Evolutionary conservation across 1,284 basidiomycete species (phyloP).

Genomic region (Pseudozyma pruni): DNA sequence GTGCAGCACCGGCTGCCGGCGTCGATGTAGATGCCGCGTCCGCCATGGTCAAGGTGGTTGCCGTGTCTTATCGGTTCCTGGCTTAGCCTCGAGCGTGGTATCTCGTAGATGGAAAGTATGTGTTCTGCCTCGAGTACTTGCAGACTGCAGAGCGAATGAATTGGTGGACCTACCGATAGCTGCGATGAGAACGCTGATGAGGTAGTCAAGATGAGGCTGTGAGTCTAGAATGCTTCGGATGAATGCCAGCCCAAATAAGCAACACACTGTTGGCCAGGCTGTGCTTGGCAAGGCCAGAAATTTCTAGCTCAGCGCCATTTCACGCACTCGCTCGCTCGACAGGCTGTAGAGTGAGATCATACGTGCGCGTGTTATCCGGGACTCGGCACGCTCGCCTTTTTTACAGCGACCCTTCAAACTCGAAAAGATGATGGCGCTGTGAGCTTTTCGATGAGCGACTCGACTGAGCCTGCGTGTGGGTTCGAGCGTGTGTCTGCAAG

Average conservation of each 20-base stretch:
- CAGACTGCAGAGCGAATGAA: too few relatives aligned
- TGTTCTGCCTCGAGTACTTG: too few relatives aligned
- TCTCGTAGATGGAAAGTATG: too few relatives aligned
- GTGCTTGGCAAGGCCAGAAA: conserved; percentile 4
- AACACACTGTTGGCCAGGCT: conserved; percentile 1
- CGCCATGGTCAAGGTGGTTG: conserved; percentile 22
- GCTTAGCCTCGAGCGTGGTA: neutral
- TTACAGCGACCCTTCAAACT: conserved; percentile 27
- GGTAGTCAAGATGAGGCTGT: too few relatives aligned
- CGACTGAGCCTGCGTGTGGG: neutral
- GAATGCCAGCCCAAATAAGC: neutral
- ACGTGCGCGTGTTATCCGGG: conserved; percentile 10
- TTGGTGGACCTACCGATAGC: too few relatives aligned
- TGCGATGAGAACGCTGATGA: too few relatives aligned
- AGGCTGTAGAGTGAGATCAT: conserved; percentile 39
- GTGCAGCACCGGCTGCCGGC: conserved; percentile 15
- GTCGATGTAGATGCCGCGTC: conserved; percentile 33
- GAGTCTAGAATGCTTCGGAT: too few relatives aligned
- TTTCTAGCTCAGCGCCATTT: conserved; percentile 5
- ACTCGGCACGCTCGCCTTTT: conserved; percentile 9
- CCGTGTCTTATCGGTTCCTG: neutral
- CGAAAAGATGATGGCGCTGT: conserved; percentile 3
- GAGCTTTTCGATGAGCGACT: neutral
- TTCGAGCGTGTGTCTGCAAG: conserved; percentile 7
- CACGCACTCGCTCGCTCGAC: neutral